A percentile compares a stretch with the other conserved stretches of the same genome.
These are phyloP conservation scores for Niebla homalea DNA, from an alignment of 495 filamentous ascomycete genomes.

Conservation along the genomic window DNA sequence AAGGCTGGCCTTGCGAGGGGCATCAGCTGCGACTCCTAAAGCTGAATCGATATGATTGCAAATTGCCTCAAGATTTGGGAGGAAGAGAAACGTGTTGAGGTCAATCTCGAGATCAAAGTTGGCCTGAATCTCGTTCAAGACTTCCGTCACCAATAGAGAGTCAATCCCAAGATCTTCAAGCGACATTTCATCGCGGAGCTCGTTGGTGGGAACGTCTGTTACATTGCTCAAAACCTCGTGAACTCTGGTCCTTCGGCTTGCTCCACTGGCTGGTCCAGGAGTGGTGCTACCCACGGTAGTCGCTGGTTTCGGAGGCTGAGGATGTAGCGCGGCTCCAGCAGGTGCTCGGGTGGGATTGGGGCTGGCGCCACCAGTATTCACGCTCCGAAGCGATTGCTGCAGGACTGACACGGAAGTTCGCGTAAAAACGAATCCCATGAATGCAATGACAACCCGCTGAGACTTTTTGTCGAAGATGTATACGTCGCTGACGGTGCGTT, in stretches of 20 bases:
- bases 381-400: too few species aligned
- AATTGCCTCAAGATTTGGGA: conserved; percentile 11
- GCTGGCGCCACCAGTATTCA: too few species aligned
- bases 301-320: too few species aligned
- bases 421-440: neutral
- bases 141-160: conserved; percentile 22
- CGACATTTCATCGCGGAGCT: conserved; percentile 7
- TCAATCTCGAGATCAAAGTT: conserved; percentile 8
- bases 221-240: conserved; percentile 6
- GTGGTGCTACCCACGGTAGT: too few species aligned
- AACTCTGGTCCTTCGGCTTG: neutral
- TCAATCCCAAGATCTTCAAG: conserved; percentile 26
- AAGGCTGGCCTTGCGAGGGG: neutral
- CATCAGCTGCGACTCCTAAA: conserved; percentile 3
- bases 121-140: conserved; percentile 22
- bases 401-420: neutral
- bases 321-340: too few species aligned
- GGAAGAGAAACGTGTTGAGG: conserved; percentile 13
- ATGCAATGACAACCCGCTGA: neutral
- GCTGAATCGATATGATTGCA: too few species aligned
- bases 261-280: too few species aligned
- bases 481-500: neutral
- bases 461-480: neutral
- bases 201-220: conserved; percentile 17
- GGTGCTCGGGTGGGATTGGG: too few species aligned